These are phyloP conservation scores for Carex sylvatica DNA, from an alignment of 202 grass and related monocot species.

Conservation along the genomic window DNA sequence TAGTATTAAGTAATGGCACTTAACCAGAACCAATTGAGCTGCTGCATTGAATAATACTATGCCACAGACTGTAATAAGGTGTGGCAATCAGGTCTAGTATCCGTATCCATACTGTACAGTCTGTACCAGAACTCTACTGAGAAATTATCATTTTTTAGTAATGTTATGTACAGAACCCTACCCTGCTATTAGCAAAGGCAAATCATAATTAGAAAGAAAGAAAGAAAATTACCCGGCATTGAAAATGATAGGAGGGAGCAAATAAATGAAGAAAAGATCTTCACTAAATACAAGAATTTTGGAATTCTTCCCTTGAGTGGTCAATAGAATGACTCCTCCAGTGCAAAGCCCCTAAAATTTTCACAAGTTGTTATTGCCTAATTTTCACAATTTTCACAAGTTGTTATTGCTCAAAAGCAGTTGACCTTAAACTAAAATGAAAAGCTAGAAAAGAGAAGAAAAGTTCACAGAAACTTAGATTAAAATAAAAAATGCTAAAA, in stretches of 20 bases:
- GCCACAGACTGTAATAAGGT: background rate
- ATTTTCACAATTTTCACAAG: no score
- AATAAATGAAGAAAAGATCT: constrained; percentile 90
- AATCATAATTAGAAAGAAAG: constrained; percentile 13
- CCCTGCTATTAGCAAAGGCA: constrained; percentile 1
- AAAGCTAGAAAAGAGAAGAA: no score
- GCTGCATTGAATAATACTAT: background rate
- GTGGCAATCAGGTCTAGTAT: background rate
- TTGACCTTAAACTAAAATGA: no score
- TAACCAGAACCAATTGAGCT: constrained; percentile 9
- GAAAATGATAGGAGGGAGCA: constrained; percentile 92
- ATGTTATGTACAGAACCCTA: background rate
- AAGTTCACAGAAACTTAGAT: no score
- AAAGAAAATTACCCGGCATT: constrained; percentile 65
- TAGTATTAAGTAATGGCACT: constrained; percentile 4
- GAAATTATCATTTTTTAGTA: background rate
- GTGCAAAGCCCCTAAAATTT: constrained; percentile 63
- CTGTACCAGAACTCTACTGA: background rate
- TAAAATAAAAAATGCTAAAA: no score
- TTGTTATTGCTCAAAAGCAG: no score
- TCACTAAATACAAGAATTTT: constrained; percentile 83
- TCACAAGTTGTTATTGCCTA: background rate
- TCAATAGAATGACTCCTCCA: constrained; percentile 64
- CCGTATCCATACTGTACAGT: background rate
- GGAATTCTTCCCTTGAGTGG: constrained; percentile 52